These are phyloP conservation scores for Moniliophthora roreri DNA, from an alignment of 1,284 basidiomycete genomes.

Conservation along the genomic window DNA sequence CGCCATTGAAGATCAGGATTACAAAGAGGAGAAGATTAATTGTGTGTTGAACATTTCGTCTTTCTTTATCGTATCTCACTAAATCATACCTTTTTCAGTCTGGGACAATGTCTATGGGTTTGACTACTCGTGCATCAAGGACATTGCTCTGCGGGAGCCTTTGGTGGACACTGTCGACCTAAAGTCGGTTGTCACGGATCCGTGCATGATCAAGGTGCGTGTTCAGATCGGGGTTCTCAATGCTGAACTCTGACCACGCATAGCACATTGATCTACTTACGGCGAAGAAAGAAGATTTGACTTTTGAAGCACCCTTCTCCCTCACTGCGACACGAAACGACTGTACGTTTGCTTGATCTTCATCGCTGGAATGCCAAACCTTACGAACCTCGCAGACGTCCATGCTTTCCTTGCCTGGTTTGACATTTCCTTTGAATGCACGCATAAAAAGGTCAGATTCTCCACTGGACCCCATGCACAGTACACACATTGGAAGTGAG, in stretches of 20 bases:
- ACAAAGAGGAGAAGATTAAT: conserved; percentile 99
- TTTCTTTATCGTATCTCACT: not conserved
- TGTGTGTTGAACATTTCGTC: conserved; percentile 54
- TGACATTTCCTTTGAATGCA: conserved; percentile 94
- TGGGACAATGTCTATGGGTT: conserved; percentile 99
- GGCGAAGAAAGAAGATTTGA: conserved; percentile 93
- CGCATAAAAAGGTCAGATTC: conserved; percentile 95
- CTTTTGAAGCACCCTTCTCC: conserved; percentile 82
- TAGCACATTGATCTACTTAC: conserved; percentile 91
- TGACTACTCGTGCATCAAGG: conserved; percentile 99
- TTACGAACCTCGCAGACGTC: conserved; percentile 57
- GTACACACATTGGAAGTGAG: conserved; percentile 97
- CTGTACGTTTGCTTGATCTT: conserved; percentile 54
- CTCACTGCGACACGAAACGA: conserved; percentile 89
- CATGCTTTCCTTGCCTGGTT: conserved; percentile 99
- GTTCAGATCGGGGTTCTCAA: not conserved
- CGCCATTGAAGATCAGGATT: conserved; percentile 98
- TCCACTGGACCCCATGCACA: conserved; percentile 95
- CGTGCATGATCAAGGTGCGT: conserved; percentile 79
- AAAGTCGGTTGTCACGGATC: conserved; percentile 89
- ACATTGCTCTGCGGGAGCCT: conserved; percentile 95
- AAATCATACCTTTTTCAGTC: conserved; percentile 49
- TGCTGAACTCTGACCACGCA: conserved; percentile 8
- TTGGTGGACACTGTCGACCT: conserved; percentile 97
- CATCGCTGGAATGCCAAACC: conserved; percentile 9